Evolutionary conservation across 345 rosid genomes (phyloP), one percentile per base, ranked within the genome.

Genomic region (Euphorbia pulcherrima): DNA sequence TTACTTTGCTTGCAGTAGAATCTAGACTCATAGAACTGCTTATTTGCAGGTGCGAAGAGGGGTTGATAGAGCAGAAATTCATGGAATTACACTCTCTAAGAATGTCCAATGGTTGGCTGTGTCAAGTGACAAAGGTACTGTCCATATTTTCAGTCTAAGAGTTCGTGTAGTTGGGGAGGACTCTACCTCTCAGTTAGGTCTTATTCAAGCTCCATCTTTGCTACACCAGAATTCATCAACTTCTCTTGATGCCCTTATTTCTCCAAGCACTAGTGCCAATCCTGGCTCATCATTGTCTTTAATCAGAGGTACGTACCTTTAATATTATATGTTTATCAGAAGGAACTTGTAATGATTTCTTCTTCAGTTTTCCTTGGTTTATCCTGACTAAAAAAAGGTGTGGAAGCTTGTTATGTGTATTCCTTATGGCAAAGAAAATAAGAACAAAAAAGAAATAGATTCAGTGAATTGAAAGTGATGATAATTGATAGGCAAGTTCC

Each of bases 121-220:
- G 70, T 95, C 99, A 55, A 95, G 99, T 77, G 99, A 92, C 81
- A 92, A 95, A 73, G 97, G 99, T 54, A 95, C 99, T 8, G 89
- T 95, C 54, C 99, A 95, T 74, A 93, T 95, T 67, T 95, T 94
- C 67, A 81, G 88, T 73, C 98, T 93, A 47, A 82, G 88, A 78
- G 97, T 90, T 78, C 78, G 92, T 72, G 88, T 90, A 59, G 81
- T 71, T 47, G 88, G 86, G 18, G 90, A 85, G 79, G 97, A 87
- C 84, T 70, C 92, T 29, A 68, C 78, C 73, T 68, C 85, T 69
- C 73, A 26, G 58, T 68, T 53, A 53, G 62, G 47, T 63, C 68
- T 62, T 73, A 24, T 70, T 71, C 92, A 78, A 52, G 72, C 78
- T 58, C 81, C 76, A 56, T 74, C 76, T 24, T 55, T 83, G 35